Evolutionary conservation across 768 basidiomycete genomes (phyloP), one percentile per base, ranked within the genome.

Genomic region (Botryobasidium botryosum): DNA sequence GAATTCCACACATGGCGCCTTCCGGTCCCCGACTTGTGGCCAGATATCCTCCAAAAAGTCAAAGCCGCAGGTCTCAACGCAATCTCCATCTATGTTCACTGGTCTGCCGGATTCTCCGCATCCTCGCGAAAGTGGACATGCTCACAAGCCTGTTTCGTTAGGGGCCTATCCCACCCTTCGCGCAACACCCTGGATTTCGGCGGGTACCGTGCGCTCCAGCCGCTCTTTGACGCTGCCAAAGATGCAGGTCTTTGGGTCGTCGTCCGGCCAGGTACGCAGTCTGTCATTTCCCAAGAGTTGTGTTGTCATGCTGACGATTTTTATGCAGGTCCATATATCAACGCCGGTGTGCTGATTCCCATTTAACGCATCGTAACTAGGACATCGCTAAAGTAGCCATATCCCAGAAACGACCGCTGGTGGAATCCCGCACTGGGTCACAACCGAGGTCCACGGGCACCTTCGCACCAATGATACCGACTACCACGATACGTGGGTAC

Each of bases 1-100:
- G 85, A 86, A 58, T 83, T 85, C 57, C 85, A 86, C 53, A 73
- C 81, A 1, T 87, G 81, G 63, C 72, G 82, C 20, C 61, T 87
- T 6, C 85, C 82, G 7, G 77, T 85, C 0, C 81, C 79, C 13
- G 72, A 72, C 3, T 59, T 87, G 45, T 88, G 85, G 83, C 67
- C 74, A 10, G 85, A 86, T 54, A 74, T 87, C 40, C 69, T 87
- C 33, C 76, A 87, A 51, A 87, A 82, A 56, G 64, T 74, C 48
- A 82, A 82, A 54, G 85, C 82, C 4, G 75, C 79, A 0, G 85
- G 85, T 8, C 64, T 88, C 48, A 88, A 86, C 52, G 72, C 72
- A 0, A 69, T 78, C 62, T 83, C 51, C 51, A 70, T 87, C 21
- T 86, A 86, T 53, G 73, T 73, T 0, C 82, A 86, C 51, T 81